These are phyloP conservation scores for Trichophyton mentagrophytes DNA, from an alignment of 2,329 filamentous ascomycete genomes.

Conservation along the genomic window DNA sequence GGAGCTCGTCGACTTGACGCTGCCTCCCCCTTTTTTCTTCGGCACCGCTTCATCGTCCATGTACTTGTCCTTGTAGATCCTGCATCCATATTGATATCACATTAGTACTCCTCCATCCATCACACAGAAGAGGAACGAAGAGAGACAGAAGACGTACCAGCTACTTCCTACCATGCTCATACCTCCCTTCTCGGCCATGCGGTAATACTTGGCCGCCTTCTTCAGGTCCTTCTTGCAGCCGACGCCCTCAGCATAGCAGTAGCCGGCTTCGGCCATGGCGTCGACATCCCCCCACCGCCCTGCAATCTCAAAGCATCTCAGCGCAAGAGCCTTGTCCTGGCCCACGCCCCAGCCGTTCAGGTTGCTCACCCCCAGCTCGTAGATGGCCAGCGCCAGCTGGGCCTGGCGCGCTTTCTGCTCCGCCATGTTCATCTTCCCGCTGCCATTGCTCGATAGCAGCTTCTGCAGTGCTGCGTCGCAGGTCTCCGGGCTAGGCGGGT, in stretches of 20 bases:
- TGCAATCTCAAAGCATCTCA: slow-evolving; percentile 93
- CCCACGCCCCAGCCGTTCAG: slow-evolving; percentile 98
- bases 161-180: slow-evolving; percentile 98
- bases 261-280: slow-evolving; percentile 84
- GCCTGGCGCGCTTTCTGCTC: slow-evolving; percentile 76
- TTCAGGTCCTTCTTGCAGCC: slow-evolving; percentile 94
- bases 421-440: slow-evolving; percentile 45
- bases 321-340: slow-evolving; percentile 74
- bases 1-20: slow-evolving; percentile 37
- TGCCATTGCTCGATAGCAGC: slow-evolving; percentile 1
- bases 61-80: slow-evolving; percentile 97
- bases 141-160: slow-evolving; percentile 51
- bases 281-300: slow-evolving; percentile 92
- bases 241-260: slow-evolving; percentile 86
- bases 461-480: slow-evolving; percentile 34
- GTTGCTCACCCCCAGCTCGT: slow-evolving; percentile 90
- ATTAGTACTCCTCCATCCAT: slow-evolving; percentile 5
- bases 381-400: slow-evolving; percentile 89
- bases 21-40: slow-evolving; percentile 51
- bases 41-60: slow-evolving; percentile 48
- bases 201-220: slow-evolving; percentile 83
- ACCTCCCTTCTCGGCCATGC: slow-evolving; percentile 78
- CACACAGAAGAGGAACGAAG: neutral
- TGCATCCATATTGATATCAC: slow-evolving; percentile 25
- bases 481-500: slow-evolving; percentile 27